phyloP scores from a whole-genome alignment of 2,329 filamentous ascomycete genomes.

The Botrytis cinerea region DNA sequence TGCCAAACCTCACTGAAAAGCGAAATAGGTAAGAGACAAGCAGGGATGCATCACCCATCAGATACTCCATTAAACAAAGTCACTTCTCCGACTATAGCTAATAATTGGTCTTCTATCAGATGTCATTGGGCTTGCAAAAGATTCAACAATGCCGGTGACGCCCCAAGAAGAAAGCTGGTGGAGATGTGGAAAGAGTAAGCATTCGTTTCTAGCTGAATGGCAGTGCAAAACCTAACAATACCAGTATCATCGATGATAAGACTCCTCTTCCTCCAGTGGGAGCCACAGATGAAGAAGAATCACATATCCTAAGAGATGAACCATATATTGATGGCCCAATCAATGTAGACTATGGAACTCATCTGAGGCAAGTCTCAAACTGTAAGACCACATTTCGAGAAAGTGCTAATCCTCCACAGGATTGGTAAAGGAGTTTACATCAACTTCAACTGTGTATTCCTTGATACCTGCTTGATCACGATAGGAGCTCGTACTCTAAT shows the following conservation, averaged over 20 bases:
- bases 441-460: constrained; percentile 72
- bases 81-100: background rate
- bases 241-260: constrained; percentile 55
- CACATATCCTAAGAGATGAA: constrained; percentile 61
- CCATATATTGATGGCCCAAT: constrained; percentile 72
- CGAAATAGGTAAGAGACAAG: constrained; percentile 50
- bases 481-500: constrained; percentile 77
- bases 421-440: constrained; percentile 73
- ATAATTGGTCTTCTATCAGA: constrained; percentile 7
- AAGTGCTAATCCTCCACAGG: constrained; percentile 39
- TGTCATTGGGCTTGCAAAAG: constrained; percentile 58
- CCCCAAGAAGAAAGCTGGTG: constrained; percentile 61
- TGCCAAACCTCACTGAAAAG: constrained; percentile 64
- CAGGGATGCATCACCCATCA: constrained; percentile 39
- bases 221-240: constrained; percentile 24
- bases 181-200: constrained; percentile 72
- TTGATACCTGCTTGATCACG: constrained; percentile 74
- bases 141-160: constrained; percentile 65
- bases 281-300: constrained; percentile 62
- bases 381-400: constrained; percentile 5
- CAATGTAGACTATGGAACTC: constrained; percentile 75
- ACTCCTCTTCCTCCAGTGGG: constrained; percentile 62
- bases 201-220: constrained; percentile 13
- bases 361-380: constrained; percentile 54
- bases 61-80: background rate